Evolutionary conservation across 805 yeast genomes (phyloP), one percentile per base, ranked within the genome.

Genomic region (Blastobotrys americana): DNA sequence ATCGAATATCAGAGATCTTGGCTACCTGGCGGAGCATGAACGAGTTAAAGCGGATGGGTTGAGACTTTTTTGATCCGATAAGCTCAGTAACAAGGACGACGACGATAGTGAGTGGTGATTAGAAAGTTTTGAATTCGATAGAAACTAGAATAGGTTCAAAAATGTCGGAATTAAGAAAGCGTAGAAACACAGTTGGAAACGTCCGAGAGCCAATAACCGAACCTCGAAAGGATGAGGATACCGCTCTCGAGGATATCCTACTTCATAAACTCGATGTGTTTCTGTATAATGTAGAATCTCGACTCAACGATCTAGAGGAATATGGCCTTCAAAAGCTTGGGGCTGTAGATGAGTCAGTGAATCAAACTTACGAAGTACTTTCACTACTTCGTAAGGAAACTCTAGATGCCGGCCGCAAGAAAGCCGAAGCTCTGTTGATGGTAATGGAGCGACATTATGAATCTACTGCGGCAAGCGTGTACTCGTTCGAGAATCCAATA

Each of bases 301-400:
- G 59, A 25, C 53, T 67, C 34, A 56, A 53, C 25, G 49, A 55
- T 18, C 51, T 66, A 49, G 71, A 67, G 52, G 51, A 54, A 38
- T 57, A 48, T 42, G 61, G 64, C 4, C 46, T 60, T 5, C 45
- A 48, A 33, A 57, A 56, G 51, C 56, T 57, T 19, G 47, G 45
- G 21, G 54, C 50, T 28, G 51, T 64, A 10, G 70, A 67, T 48
- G 59, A 57, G 27, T 48, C 50, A 38, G 54, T 61, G 28, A 52
- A 48, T 33, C 46, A 46, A 18, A 58, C 65, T 4, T 54, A 54
- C 39, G 50, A 54, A 15, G 54, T 57, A 15, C 53, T 63, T 17
- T 44, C 45, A 5, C 54, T 51, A n/a, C 55, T 67, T 19, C 53
- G 59, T 25, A 53, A 59, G 15, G 60, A 55, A 44, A 56, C 61